Evolutionary conservation across 2,329 filamentous ascomycete genomes (phyloP), one percentile per base, ranked within the genome.

Genomic region (Epichloe gansuensis): DNA sequence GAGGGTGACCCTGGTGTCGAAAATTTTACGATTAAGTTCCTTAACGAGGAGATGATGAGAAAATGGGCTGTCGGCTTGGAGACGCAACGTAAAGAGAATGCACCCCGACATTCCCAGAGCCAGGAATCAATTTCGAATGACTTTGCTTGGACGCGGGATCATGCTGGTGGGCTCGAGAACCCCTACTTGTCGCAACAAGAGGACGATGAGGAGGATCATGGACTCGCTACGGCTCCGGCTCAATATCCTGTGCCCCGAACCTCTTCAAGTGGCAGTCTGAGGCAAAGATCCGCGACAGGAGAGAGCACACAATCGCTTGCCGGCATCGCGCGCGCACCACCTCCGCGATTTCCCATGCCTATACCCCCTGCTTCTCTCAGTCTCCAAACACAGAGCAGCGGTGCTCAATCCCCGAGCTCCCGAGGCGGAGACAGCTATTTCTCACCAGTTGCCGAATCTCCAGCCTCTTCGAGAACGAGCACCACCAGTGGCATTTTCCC

Each of bases 1-100:
- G 93, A 97, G 93, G 91, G 91, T 37, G 91, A 97, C 58, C 89
- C 91, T 0, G 89, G 88, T 4, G 89, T 96, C 35, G 91, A 98
- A 65, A 95, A 94, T 64, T 97, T 98, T 67, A 84, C 91, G 61
- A 95, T 98, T 64, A 88, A 88, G 59, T 97, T 96, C 67, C 78
- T 81, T 49, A 93, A 91, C 55, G 93, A 98, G 67, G 90, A 95
- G 59, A 82, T 78, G 13, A 90, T 97, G 83, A 91, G 86, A 69
- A 95, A 91, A 65, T 98, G 93, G 93, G 85, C 86, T 31, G 75
- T 75, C 8, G 83, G 88, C 42, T 81, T 96, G 28, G 87, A 95
- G 58, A 75, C 72, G 2, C 91, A 95, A 68, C 78, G 89, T 55
- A 81, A 82, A 74, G 71, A 75, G 65, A 76, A 80, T 62, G 67